phyloP scores from a whole-genome alignment of 345 rosid species.

The Eucalyptus camaldulensis region DNA sequence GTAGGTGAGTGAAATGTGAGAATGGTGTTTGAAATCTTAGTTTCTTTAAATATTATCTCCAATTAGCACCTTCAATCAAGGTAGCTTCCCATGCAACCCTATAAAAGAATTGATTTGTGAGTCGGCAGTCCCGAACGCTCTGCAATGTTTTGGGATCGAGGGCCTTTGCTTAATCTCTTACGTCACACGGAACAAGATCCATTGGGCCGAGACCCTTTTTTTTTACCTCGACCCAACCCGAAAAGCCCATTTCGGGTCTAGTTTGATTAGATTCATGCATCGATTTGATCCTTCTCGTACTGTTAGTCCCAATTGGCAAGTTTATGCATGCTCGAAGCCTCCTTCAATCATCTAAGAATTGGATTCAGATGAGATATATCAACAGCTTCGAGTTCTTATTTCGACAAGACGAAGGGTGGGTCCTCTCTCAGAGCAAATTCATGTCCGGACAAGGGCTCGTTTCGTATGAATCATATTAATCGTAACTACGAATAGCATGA shows the following conservation, averaged over 20 bases:
- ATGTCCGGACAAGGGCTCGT: accelerated
- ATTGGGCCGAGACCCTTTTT: not conserved
- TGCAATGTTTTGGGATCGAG: not conserved
- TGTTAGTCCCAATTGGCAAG: not conserved
- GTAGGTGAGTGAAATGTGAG: not conserved
- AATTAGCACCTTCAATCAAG: not conserved
- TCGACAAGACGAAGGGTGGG: not conserved
- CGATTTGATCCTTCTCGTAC: not conserved
- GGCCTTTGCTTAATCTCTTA: not conserved
- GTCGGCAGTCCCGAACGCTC: not conserved
- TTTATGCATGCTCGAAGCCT: not conserved
- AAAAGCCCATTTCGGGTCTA: not conserved
- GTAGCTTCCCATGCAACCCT: not conserved
- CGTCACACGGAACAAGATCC: not conserved
- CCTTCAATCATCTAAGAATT: not conserved
- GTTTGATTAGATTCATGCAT: not conserved
- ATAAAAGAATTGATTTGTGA: not conserved
- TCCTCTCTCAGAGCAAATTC: not conserved
- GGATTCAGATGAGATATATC: not conserved
- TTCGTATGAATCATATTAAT: not conserved
- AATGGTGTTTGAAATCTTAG: not conserved
- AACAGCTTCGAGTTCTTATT: not conserved
- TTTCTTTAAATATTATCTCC: not conserved
- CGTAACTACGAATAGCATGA: not conserved
- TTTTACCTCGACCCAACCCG: not conserved